Percentiles rank a stretch among this genome's conserved stretches.
These are phyloP conservation scores for Paecilomyces variotii DNA, from an alignment of 2,329 filamentous ascomycete genomes.

Conservation along the genomic window DNA sequence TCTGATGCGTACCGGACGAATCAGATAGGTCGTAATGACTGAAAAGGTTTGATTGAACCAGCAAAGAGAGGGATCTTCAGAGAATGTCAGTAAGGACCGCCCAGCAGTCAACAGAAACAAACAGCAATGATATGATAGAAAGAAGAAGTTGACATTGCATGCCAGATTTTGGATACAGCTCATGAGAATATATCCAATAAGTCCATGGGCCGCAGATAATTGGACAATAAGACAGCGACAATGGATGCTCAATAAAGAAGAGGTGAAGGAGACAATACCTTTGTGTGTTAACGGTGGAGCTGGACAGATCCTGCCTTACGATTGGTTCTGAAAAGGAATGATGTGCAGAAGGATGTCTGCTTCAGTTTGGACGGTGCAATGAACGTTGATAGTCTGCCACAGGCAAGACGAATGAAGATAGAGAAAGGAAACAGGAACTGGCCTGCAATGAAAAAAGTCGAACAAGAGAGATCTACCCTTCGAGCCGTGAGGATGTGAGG, in stretches of 20 bases:
- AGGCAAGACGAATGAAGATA: slow-evolving; percentile 22
- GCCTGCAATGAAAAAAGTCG: slow-evolving; percentile 20
- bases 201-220: not conserved
- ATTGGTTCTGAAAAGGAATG: slow-evolving; percentile 7
- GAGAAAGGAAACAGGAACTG: slow-evolving; percentile 27
- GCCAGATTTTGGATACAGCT: not conserved
- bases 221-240: not conserved
- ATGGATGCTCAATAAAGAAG: not conserved
- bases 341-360: not conserved
- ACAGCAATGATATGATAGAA: no score
- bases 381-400: slow-evolving; percentile 24
- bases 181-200: not conserved
- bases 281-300: slow-evolving; percentile 10
- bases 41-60: not conserved
- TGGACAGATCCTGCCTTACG: slow-evolving; percentile 3
- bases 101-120: not conserved
- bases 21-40: slow-evolving; percentile 12
- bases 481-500: slow-evolving; percentile 17
- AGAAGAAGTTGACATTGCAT: not conserved
- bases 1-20: slow-evolving; percentile 29
- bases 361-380: slow-evolving; percentile 9
- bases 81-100: not conserved
- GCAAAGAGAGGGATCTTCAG: slow-evolving; percentile 4
- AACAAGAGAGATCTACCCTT: slow-evolving; percentile 17
- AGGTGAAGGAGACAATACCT: slow-evolving; percentile 14